phyloP scores from a whole-genome alignment of 169 alveolate species.

The Eimeria maxima region DNA sequence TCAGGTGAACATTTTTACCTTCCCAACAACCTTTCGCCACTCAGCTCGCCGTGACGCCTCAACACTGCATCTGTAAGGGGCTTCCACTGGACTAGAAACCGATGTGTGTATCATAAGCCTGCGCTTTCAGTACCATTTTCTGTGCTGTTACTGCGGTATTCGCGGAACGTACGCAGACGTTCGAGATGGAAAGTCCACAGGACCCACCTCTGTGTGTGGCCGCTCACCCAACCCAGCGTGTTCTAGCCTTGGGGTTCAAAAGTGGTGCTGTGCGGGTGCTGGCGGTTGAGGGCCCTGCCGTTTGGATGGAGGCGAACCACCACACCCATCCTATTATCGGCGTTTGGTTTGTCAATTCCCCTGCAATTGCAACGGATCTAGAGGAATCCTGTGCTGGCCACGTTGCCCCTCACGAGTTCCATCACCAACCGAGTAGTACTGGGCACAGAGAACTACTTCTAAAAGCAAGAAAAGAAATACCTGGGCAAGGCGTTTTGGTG shows the following conservation, averaged over 20 bases:
- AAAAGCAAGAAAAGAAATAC: background rate
- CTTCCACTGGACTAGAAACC: background rate
- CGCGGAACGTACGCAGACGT: slow-evolving; percentile 52
- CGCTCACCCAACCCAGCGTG: slow-evolving; percentile 80
- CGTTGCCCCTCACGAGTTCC: background rate
- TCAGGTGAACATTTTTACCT: slow-evolving; percentile 41
- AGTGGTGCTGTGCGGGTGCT: slow-evolving; percentile 83
- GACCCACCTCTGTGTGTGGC: slow-evolving; percentile 78
- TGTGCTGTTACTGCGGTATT: background rate
- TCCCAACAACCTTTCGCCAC: background rate
- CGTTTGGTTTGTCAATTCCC: slow-evolving; percentile 57
- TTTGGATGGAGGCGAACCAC: slow-evolving; percentile 79
- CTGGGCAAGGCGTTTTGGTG: slow-evolving; percentile 28
- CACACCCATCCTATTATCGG: slow-evolving; percentile 71
- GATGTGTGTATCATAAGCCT: background rate
- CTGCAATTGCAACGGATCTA: background rate
- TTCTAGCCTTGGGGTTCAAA: slow-evolving; percentile 74
- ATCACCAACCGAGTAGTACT: background rate
- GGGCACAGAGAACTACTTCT: slow-evolving; percentile 4
- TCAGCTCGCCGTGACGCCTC: background rate
- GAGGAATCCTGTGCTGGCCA: slow-evolving; percentile 23
- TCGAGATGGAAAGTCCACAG: slow-evolving; percentile 75
- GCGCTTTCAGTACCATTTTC: background rate
- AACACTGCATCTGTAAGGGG: background rate
- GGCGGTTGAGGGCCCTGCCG: slow-evolving; percentile 76